Evolutionary conservation across 306 rosid genomes (phyloP).

Genomic region (Geum urbanum): DNA sequence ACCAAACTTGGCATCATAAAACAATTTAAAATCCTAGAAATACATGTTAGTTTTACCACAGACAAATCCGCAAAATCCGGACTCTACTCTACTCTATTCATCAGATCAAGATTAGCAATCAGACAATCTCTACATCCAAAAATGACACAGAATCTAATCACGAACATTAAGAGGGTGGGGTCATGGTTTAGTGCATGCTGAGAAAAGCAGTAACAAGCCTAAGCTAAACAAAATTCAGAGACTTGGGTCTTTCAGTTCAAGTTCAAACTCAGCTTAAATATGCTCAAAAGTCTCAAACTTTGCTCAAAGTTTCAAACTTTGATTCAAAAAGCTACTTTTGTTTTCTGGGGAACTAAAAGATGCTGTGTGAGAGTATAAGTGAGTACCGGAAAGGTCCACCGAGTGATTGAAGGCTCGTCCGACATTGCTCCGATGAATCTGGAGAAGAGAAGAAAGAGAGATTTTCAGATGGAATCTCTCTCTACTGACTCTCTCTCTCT

Average conservation of each 20-base stretch:
- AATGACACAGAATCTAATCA: background rate
- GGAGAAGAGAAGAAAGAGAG: constrained; percentile 20
- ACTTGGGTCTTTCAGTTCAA: background rate
- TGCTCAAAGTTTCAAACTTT: background rate
- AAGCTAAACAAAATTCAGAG: background rate
- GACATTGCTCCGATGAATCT: constrained; percentile 43
- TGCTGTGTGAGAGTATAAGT: background rate
- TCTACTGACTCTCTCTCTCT: constrained; percentile 11
- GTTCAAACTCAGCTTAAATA: background rate
- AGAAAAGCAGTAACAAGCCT: background rate
- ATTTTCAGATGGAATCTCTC: constrained; percentile 18
- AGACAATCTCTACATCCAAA: constrained; percentile 5
- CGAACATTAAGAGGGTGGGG: background rate
- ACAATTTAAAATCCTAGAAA: constrained; percentile 75
- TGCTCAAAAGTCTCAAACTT: too few relatives aligned
- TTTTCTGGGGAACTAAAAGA: constrained; percentile 25
- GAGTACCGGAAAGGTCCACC: constrained; percentile 90
- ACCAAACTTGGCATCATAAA: constrained; percentile 88
- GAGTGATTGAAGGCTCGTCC: constrained; percentile 70
- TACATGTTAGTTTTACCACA: constrained; percentile 22
- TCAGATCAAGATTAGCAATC: constrained; percentile 29
- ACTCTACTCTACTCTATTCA: constrained; percentile 19
- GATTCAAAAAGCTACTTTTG: background rate
- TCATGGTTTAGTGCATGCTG: background rate
- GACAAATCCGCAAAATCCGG: constrained; percentile 19